These are phyloP conservation scores for Pythium brassicae DNA, from an alignment of 352 stramenopile species.

Conservation along the genomic window DNA sequence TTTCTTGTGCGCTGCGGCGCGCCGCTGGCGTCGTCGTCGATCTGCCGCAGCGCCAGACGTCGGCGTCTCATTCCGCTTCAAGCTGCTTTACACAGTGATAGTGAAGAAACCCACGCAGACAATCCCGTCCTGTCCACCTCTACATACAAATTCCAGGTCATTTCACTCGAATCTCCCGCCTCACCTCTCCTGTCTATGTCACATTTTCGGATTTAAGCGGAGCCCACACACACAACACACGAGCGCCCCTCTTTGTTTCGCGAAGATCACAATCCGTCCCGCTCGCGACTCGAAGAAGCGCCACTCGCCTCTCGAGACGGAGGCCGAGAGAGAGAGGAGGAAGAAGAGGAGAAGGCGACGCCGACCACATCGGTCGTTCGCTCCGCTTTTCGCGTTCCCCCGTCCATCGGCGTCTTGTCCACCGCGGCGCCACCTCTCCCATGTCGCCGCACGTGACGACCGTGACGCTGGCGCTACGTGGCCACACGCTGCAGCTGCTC, in stretches of 20 bases:
- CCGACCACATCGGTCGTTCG: too few species aligned
- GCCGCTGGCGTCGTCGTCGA: conserved; percentile 10
- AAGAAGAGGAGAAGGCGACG: too few species aligned
- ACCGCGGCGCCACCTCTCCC: conserved; percentile 1
- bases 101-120: not conserved
- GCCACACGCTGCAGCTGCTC: conserved; percentile 30
- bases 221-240: too few species aligned
- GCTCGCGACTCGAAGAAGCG: conserved; percentile 2
- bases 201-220: not conserved
- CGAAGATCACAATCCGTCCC: not conserved
- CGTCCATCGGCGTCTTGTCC: not conserved
- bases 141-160: not conserved
- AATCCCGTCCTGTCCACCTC: not conserved
- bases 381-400: too few species aligned
- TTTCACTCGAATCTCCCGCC: not conserved
- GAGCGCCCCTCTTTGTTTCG: not conserved
- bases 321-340: not conserved
- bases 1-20: conserved; percentile 6
- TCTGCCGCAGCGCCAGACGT: conserved; percentile 21
- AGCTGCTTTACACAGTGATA: not conserved
- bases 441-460: too few species aligned
- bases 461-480: conserved; percentile 32
- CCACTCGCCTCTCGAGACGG: not conserved
- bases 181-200: not conserved
- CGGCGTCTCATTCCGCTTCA: conserved; percentile 15